Conservation (phyloP, 2,329 filamentous ascomycete species). For the Sclerotinia sclerotiorum region DNA sequence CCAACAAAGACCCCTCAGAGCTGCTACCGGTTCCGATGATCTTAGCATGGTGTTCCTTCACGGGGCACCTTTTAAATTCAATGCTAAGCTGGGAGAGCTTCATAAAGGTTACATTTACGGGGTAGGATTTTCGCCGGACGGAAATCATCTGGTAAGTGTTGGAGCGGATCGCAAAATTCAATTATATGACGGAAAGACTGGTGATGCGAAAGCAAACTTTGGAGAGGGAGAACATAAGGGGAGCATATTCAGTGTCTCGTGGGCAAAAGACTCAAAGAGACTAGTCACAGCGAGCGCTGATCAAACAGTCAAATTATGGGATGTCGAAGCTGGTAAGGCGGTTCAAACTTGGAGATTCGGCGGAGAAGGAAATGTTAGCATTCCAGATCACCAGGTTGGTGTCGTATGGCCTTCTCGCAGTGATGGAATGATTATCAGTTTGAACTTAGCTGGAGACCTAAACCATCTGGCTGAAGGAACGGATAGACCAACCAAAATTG, state of each 20-base stretch:
- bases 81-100: conserved; percentile 72
- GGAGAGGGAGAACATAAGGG: conserved; percentile 85
- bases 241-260: conserved; percentile 89
- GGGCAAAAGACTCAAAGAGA: conserved; percentile 81
- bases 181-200: conserved; percentile 94
- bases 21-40: conserved; percentile 89
- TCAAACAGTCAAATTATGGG: conserved; percentile 93
- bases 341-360: conserved; percentile 85
- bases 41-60: conserved; percentile 88
- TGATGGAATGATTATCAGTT: conserved; percentile 85
- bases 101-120: conserved; percentile 90
- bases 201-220: conserved; percentile 72
- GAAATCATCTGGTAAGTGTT: conserved; percentile 76
- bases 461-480: conserved; percentile 80
- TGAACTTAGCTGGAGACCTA: conserved; percentile 84
- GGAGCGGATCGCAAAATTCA: conserved; percentile 92
- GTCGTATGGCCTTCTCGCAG: conserved; percentile 83
- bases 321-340: conserved; percentile 74
- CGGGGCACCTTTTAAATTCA: conserved; percentile 94
- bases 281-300: conserved; percentile 92
- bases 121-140: conserved; percentile 87
- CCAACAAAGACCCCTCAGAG: conserved; percentile 84
- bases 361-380: conserved; percentile 61
- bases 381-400: conserved; percentile 88
- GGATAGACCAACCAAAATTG: conserved; percentile 64